Percentiles rank a stretch among this genome's conserved stretches.
Evolutionary conservation across 345 rosid genomes (phyloP).

Genomic region (Eutrema japonicum): DNA sequence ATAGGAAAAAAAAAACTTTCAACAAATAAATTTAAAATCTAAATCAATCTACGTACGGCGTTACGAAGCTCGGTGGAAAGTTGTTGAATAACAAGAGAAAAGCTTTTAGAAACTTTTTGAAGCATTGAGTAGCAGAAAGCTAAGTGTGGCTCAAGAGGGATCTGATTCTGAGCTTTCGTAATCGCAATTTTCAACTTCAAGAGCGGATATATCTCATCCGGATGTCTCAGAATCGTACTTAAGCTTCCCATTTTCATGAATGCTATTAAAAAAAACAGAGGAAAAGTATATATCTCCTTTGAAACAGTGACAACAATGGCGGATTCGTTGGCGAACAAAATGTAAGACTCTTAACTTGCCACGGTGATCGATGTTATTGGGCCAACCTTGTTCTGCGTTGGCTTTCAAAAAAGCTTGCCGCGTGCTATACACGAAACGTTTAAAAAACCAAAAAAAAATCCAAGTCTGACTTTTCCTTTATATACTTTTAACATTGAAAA

Average conservation of each 20-base stretch:
- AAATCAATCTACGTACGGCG: conserved; percentile 53
- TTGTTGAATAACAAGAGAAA: conserved; percentile 85
- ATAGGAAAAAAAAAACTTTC: background rate
- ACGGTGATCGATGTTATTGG: conserved; percentile 15
- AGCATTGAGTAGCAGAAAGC: conserved; percentile 80
- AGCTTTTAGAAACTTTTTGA: conserved; percentile 81
- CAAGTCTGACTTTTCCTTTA: background rate
- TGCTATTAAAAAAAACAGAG: background rate
- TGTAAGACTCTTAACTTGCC: conserved; percentile 11
- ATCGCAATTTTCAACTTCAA: conserved; percentile 73
- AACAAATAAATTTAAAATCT: background rate
- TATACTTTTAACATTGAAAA: background rate
- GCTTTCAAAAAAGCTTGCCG: conserved; percentile 12
- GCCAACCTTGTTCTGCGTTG: conserved; percentile 1
- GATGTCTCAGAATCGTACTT: conserved; percentile 64
- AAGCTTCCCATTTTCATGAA: conserved; percentile 57
- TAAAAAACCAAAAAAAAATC: background rate
- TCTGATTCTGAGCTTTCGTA: conserved; percentile 71
- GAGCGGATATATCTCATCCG: conserved; percentile 78
- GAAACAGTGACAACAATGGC: conserved; percentile 18
- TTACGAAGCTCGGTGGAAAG: conserved; percentile 70
- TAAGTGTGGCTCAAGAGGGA: conserved; percentile 80
- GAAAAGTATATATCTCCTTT: background rate
- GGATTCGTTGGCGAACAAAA: conserved; percentile 9
- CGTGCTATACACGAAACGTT: conserved; percentile 1